Conservation (phyloP, 1,284 basidiomycete genomes). For the Apiotrichum akiyoshidainum region DNA sequence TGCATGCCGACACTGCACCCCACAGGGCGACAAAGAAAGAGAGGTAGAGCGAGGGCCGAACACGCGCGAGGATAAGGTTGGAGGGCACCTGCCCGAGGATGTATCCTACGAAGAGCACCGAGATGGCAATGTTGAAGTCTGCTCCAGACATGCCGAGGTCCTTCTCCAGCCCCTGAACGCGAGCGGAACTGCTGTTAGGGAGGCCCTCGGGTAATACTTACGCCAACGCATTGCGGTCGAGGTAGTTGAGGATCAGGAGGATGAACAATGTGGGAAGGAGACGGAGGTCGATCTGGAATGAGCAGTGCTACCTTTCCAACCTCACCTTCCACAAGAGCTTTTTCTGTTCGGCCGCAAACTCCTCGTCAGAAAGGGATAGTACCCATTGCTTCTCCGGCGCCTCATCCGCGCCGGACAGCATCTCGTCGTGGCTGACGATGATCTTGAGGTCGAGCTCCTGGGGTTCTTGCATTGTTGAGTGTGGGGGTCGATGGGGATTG, state of each 20-base stretch:
- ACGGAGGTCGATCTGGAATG: constrained; percentile 19
- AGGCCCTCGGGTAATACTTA: neutral
- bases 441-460: too few species aligned
- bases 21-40: constrained; percentile 21
- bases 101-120: constrained; percentile 48
- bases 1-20: constrained; percentile 17
- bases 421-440: too few species aligned
- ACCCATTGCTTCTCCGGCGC: too few species aligned
- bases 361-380: too few species aligned
- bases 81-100: constrained; percentile 42
- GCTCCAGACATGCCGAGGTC: constrained; percentile 36
- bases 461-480: too few species aligned
- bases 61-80: constrained; percentile 29
- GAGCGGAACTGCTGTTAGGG: constrained; percentile 6
- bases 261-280: constrained; percentile 31
- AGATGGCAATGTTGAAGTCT: constrained; percentile 41
- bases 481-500: too few species aligned
- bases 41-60: constrained; percentile 16
- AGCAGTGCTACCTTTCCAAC: too few species aligned
- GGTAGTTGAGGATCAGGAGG: constrained; percentile 42
- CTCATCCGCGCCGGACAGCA: too few species aligned
- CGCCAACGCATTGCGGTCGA: constrained; percentile 44
- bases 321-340: too few species aligned
- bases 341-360: too few species aligned
- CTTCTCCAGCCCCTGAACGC: constrained; percentile 21